Conservation (phyloP, 352 stramenopile genomes). For the Elongisporangium prolatum region DNA sequence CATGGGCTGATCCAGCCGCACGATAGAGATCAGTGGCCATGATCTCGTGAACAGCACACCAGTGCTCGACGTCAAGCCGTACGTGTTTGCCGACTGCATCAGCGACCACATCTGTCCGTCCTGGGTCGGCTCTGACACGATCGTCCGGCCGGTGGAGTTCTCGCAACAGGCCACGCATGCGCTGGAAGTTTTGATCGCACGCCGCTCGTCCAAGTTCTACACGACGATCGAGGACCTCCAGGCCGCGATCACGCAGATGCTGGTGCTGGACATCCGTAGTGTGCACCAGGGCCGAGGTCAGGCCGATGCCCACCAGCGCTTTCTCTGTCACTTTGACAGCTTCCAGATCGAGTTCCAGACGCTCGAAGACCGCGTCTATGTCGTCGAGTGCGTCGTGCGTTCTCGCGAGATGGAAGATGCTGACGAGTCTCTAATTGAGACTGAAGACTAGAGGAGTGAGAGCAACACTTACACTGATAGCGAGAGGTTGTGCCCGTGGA, state of each 20-base stretch:
- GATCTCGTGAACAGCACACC: slow-evolving; percentile 96
- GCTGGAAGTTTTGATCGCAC: slow-evolving; percentile 35
- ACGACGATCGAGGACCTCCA: slow-evolving; percentile 40
- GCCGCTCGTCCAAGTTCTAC: slow-evolving; percentile 64
- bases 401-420: neutral
- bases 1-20: slow-evolving; percentile 22
- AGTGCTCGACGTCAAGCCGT: slow-evolving; percentile 98
- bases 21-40: slow-evolving; percentile 90
- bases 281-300: slow-evolving; percentile 73
- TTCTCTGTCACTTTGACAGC: slow-evolving; percentile 73
- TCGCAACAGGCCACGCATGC: slow-evolving; percentile 25
- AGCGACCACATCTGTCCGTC: slow-evolving; percentile 46
- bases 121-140: slow-evolving; percentile 62
- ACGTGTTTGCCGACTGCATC: slow-evolving; percentile 87
- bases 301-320: slow-evolving; percentile 43
- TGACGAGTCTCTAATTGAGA: too few relatives aligned
- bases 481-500: neutral
- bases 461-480: neutral
- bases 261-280: slow-evolving; percentile 79
- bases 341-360: slow-evolving; percentile 75
- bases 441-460: too few relatives aligned
- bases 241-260: slow-evolving; percentile 71
- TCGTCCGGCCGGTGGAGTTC: slow-evolving; percentile 52
- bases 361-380: slow-evolving; percentile 57
- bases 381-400: slow-evolving; percentile 7